Percentiles rank a stretch among this genome's conserved stretches.
These are phyloP conservation scores for Serendipita sp. DNA, from an alignment of 768 basidiomycete species.

Conservation along the genomic window DNA sequence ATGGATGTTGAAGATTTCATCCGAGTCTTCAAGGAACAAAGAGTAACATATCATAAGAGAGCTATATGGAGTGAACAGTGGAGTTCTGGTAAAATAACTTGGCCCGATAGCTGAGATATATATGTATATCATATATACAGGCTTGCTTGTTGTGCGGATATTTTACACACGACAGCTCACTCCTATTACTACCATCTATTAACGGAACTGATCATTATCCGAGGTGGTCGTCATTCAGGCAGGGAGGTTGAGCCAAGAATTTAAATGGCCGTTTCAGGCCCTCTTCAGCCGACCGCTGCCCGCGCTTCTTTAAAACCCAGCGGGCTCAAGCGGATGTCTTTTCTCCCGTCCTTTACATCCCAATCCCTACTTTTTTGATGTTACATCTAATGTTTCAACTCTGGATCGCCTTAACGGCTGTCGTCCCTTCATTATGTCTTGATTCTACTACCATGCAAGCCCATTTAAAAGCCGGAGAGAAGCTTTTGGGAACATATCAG, in stretches of 20 bases:
- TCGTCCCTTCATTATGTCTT: neutral
- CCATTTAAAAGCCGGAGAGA: neutral
- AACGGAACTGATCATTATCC: too few species aligned
- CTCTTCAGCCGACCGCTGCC: too few species aligned
- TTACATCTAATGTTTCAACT: neutral
- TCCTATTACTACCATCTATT: too few species aligned
- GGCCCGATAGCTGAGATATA: constrained; percentile 40
- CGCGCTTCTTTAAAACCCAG: too few species aligned
- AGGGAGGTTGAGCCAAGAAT: too few species aligned
- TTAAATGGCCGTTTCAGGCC: too few species aligned
- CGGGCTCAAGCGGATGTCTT: too few species aligned
- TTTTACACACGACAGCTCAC: too few species aligned
- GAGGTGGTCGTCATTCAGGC: too few species aligned
- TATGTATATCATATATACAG: neutral
- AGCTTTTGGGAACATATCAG: neutral
- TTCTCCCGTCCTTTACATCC: too few species aligned
- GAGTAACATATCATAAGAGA: constrained; percentile 88
- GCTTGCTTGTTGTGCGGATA: too few species aligned
- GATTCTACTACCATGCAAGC: neutral
- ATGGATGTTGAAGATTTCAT: constrained; percentile 72
- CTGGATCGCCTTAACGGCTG: neutral
- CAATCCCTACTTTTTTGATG: neutral
- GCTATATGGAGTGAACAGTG: constrained; percentile 82
- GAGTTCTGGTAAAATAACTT: constrained; percentile 67
- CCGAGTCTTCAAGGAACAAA: constrained; percentile 65